Evolutionary conservation across 2,329 filamentous ascomycete species (phyloP).

Genomic region (Knufia fluminis): DNA sequence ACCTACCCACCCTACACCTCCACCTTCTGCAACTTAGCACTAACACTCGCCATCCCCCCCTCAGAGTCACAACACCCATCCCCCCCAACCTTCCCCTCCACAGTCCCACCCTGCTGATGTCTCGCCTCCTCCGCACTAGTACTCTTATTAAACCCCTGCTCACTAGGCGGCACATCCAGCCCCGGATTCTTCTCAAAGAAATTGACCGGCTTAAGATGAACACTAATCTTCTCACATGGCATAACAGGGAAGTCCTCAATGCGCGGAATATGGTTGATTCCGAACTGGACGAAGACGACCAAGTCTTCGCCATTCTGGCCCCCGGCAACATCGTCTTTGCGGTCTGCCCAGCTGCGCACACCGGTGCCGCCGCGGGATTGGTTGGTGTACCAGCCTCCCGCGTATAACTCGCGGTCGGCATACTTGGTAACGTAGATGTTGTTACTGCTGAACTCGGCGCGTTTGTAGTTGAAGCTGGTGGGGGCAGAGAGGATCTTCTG

Average conservation of each 20-base stretch:
- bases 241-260: conserved; percentile 61
- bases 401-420: conserved; percentile 44
- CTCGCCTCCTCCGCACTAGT: conserved; percentile 12
- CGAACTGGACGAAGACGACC: conserved; percentile 49
- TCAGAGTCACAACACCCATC: conserved; percentile 17
- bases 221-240: conserved; percentile 48
- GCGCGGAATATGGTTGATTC: conserved; percentile 56
- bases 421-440: conserved; percentile 50
- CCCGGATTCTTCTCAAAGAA: conserved; percentile 46
- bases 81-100: conserved; percentile 12
- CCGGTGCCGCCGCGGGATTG: conserved; percentile 46
- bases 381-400: conserved; percentile 49
- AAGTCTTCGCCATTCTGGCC: conserved; percentile 38
- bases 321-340: conserved; percentile 39
- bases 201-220: conserved; percentile 42
- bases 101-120: conserved; percentile 13
- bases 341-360: conserved; percentile 43
- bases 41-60: not conserved
- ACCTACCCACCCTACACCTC: too few relatives aligned
- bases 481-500: conserved; percentile 48
- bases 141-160: conserved; percentile 33
- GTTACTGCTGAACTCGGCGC: conserved; percentile 47
- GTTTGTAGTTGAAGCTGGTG: conserved; percentile 39
- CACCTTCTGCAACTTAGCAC: conserved; percentile 8
- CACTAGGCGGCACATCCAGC: conserved; percentile 37